Percentiles rank a stretch among this genome's conserved stretches.
Conservation (phyloP, 331 rosid species). For the Erythrophleum ivorense region DNA sequence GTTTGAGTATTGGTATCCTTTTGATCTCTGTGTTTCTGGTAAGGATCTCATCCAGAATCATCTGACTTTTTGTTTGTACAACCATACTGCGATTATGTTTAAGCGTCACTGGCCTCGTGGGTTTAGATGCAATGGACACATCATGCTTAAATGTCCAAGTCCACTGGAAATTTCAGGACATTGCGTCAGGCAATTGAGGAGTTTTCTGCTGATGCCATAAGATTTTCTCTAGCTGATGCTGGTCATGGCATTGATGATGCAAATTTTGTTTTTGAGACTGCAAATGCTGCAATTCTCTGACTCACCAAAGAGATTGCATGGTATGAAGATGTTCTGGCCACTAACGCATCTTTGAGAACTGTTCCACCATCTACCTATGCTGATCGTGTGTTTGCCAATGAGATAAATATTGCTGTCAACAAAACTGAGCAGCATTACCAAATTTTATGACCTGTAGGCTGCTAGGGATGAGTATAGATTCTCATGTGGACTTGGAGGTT, state of each 20-base stretch:
- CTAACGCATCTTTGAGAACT: slow-evolving; percentile 76
- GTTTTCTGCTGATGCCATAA: slow-evolving; percentile 90
- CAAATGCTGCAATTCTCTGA: slow-evolving; percentile 83
- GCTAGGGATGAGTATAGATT: slow-evolving; percentile 92
- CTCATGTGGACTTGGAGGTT: slow-evolving; percentile 82
- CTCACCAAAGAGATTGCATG: slow-evolving; percentile 88
- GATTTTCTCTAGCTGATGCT: slow-evolving; percentile 95
- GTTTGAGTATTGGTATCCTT: slow-evolving; percentile 98
- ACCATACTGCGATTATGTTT: slow-evolving; percentile 78
- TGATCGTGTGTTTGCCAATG: slow-evolving; percentile 88
- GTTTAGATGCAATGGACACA: slow-evolving; percentile 91
- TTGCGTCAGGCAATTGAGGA: slow-evolving; percentile 84
- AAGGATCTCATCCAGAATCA: slow-evolving; percentile 96
- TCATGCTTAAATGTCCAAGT: slow-evolving; percentile 96
- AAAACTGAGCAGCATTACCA: slow-evolving; percentile 75
- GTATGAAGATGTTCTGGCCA: slow-evolving; percentile 79
- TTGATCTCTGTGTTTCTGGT: slow-evolving; percentile 91
- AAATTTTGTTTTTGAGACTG: slow-evolving; percentile 89
- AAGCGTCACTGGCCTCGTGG: slow-evolving; percentile 88
- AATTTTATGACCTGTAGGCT: slow-evolving; percentile 86
- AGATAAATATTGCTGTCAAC: slow-evolving; percentile 78
- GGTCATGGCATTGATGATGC: slow-evolving; percentile 99
- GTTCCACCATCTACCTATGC: slow-evolving; percentile 91
- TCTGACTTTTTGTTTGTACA: slow-evolving; percentile 83
- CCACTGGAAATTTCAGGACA: slow-evolving; percentile 92